Evolutionary conservation across 495 filamentous ascomycete species (phyloP).

Genomic region (Talaromyces nanjingensis): DNA sequence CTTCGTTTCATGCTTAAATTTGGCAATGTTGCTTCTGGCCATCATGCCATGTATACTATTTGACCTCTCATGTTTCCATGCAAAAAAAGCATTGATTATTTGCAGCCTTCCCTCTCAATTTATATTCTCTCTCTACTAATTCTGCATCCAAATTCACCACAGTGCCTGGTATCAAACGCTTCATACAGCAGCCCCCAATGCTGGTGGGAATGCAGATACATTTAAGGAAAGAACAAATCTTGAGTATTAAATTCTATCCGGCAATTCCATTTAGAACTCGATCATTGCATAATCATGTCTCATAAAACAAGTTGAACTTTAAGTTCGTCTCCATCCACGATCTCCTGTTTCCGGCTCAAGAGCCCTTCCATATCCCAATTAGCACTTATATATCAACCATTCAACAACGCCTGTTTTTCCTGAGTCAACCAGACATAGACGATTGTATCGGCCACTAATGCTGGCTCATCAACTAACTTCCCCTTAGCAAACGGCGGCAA

Average conservation of each 20-base stretch:
- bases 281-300: too few species aligned
- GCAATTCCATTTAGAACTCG: too few species aligned
- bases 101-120: not conserved
- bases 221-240: not conserved
- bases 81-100: not conserved
- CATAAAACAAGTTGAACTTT: too few species aligned
- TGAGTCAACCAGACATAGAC: too few species aligned
- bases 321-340: too few species aligned
- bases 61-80: not conserved
- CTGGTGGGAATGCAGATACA: not conserved
- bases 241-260: not conserved
- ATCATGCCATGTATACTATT: not conserved
- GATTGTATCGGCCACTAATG: not conserved
- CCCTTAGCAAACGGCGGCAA: not conserved
- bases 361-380: too few species aligned
- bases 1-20: not conserved
- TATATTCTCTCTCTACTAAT: not conserved
- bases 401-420: too few species aligned
- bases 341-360: too few species aligned
- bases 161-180: not conserved
- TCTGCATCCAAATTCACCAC: not conserved
- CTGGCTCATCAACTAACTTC: not conserved
- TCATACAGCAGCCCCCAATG: not conserved
- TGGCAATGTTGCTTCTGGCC: not conserved
- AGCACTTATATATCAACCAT: too few species aligned